phyloP scores from a whole-genome alignment of 371 early-diverging fungal genomes.

The Rhizopus arrhizus region DNA sequence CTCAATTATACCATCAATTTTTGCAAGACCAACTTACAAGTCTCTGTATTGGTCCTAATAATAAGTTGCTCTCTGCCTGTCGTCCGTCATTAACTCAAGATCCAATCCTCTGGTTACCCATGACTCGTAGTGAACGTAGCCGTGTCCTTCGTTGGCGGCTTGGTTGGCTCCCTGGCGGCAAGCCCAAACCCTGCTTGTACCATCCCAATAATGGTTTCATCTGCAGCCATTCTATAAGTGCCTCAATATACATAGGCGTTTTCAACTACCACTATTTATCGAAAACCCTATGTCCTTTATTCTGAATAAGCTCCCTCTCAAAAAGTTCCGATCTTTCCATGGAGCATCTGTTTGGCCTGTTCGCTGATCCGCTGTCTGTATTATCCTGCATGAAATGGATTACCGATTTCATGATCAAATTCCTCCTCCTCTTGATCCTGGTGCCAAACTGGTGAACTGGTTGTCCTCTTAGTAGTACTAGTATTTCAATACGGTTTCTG shows the following conservation, averaged over 20 bases:
- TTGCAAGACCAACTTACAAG: too few species aligned
- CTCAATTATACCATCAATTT: too few species aligned
- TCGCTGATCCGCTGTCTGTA: not conserved
- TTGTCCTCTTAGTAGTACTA: too few species aligned
- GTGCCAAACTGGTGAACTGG: too few species aligned
- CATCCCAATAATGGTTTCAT: not conserved
- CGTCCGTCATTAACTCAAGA: not conserved
- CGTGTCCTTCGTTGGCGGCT: not conserved
- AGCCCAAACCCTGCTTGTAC: not conserved
- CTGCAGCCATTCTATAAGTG: not conserved
- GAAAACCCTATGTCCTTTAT: not conserved
- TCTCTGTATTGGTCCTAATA: not conserved
- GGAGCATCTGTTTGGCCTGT: not conserved
- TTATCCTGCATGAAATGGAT: not conserved
- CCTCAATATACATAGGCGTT: not conserved
- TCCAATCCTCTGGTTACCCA: not conserved
- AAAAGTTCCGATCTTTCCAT: not conserved
- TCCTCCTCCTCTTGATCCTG: too few species aligned
- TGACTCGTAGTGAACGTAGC: not conserved
- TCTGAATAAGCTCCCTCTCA: not conserved
- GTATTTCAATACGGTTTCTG: too few species aligned
- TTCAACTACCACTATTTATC: not conserved
- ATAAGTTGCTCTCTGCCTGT: not conserved
- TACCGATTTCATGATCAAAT: too few species aligned
- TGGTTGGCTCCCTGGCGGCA: not conserved